Percentiles rank a stretch among this genome's conserved stretches.
Conservation (phyloP, 352 stramenopile species). For the Globisporangium parvum region DNA sequence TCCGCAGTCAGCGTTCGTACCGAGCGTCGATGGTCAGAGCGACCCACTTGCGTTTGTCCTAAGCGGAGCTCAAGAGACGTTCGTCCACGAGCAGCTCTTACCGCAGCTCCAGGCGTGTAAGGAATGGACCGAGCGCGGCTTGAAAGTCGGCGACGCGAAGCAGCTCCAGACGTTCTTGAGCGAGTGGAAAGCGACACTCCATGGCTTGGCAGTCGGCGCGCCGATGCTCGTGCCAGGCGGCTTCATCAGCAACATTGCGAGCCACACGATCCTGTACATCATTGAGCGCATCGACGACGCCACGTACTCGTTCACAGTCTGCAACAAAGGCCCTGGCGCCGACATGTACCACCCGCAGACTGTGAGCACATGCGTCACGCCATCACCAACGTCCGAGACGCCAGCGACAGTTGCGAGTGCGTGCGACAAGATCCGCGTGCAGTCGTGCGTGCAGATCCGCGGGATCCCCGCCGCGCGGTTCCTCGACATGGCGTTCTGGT, state of each 20-base stretch:
- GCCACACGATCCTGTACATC: constrained; percentile 80
- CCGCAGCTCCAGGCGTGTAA: constrained; percentile 48
- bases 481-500: constrained; percentile 84
- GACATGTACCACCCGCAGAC: constrained; percentile 77
- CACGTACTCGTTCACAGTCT: constrained; percentile 79
- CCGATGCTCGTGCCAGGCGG: constrained; percentile 67
- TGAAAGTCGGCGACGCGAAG: constrained; percentile 52
- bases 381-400: background rate
- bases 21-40: constrained; percentile 3
- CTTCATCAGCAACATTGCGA: constrained; percentile 65
- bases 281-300: constrained; percentile 59
- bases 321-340: constrained; percentile 81
- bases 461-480: constrained; percentile 53
- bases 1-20: constrained; percentile 12
- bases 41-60: constrained; percentile 48
- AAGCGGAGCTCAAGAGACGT: constrained; percentile 38
- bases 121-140: constrained; percentile 47
- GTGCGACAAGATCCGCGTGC: constrained; percentile 74
- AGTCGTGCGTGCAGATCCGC: constrained; percentile 67
- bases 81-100: constrained; percentile 39
- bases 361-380: constrained; percentile 1
- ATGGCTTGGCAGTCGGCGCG: constrained; percentile 29
- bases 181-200: constrained; percentile 64
- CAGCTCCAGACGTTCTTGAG: constrained; percentile 60
- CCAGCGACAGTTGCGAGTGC: constrained; percentile 1